These are phyloP conservation scores for Leccinum boreale DNA, from an alignment of 768 basidiomycete genomes.

Conservation along the genomic window DNA sequence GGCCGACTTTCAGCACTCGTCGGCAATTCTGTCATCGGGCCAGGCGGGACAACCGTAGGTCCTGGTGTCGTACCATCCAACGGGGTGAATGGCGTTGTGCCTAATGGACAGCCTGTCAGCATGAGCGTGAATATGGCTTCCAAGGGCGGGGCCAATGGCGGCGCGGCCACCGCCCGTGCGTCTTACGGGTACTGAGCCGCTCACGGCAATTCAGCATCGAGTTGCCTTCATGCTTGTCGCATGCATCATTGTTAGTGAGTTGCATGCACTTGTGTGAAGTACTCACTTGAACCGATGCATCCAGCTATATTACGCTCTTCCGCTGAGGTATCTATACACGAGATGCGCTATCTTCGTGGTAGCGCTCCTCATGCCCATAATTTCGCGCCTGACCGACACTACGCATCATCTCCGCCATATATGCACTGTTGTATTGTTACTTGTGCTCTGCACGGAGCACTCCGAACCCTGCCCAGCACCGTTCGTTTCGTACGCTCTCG, in stretches of 20 bases:
- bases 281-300: not conserved
- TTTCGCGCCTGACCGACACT: conserved; percentile 8
- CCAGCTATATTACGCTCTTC: conserved; percentile 13
- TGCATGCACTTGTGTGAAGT: not conserved
- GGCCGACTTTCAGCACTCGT: conserved; percentile 75
- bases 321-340: conserved; percentile 20
- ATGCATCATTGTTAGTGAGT: conserved; percentile 17
- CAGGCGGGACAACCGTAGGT: conserved; percentile 29
- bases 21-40: conserved; percentile 57
- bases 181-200: conserved; percentile 40
- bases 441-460: conserved; percentile 5
- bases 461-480: not conserved
- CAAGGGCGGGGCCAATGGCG: conserved; percentile 34
- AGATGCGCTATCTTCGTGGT: conserved; percentile 17
- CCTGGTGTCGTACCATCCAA: conserved; percentile 30
- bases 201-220: not conserved
- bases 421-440: conserved; percentile 10
- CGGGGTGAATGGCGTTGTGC: conserved; percentile 22
- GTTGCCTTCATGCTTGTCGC: conserved; percentile 4
- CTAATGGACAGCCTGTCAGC: conserved; percentile 38
- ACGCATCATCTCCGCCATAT: conserved; percentile 10
- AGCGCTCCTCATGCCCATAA: conserved; percentile 17
- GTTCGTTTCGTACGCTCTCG: conserved; percentile 5
- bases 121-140: conserved; percentile 41
- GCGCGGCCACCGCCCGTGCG: conserved; percentile 30